phyloP scores from a whole-genome alignment of 2,329 filamentous ascomycete genomes.

The Fusarium denticulatum region DNA sequence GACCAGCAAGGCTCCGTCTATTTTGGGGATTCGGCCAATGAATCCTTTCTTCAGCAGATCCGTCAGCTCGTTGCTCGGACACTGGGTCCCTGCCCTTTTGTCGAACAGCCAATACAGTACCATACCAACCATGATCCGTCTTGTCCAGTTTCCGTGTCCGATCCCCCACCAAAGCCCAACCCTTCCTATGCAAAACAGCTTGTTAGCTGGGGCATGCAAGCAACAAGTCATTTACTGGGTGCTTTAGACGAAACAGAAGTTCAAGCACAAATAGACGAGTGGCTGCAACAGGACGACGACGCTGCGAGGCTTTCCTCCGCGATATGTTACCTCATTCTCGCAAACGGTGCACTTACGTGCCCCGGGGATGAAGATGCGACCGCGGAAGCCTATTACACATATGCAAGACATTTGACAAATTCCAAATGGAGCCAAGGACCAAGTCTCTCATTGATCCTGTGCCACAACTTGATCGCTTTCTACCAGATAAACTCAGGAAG shows the following conservation, averaged over 20 bases:
- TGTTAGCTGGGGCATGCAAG: background rate
- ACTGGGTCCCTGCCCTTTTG: background rate
- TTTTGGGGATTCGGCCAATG: background rate
- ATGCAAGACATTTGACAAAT: background rate
- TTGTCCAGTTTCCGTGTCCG: background rate
- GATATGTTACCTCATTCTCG: background rate
- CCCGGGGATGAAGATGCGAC: background rate
- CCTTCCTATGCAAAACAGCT: background rate
- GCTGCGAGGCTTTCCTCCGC: background rate
- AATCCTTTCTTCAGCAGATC: background rate
- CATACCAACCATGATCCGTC: background rate
- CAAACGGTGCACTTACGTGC: background rate
- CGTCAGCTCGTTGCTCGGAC: background rate
- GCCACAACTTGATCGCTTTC: background rate
- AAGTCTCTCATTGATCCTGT: background rate
- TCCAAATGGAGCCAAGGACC: background rate
- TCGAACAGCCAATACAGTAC: background rate
- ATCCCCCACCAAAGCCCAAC: background rate
- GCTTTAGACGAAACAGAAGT: background rate
- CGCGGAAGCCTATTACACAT: background rate
- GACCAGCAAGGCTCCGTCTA: background rate
- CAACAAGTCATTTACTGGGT: background rate
- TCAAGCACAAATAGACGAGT: background rate
- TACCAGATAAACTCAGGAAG: background rate
- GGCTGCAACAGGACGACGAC: background rate